These are phyloP conservation scores for Crithidia brevicula DNA, from an alignment of 208 protist genomes.

Conservation along the genomic window DNA sequence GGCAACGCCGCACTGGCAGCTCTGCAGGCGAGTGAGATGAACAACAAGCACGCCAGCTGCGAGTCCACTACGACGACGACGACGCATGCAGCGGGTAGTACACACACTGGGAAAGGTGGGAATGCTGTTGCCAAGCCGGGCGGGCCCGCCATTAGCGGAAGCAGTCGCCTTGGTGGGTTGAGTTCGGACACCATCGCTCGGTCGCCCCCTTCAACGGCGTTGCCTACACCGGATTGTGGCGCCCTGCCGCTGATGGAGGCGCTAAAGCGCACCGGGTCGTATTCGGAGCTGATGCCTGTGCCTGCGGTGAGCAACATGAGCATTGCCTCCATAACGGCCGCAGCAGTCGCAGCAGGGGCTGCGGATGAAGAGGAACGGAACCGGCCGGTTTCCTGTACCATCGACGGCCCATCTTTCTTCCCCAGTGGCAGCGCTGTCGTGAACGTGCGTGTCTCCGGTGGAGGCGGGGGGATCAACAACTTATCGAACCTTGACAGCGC, in stretches of 20 bases:
- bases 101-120: neutral
- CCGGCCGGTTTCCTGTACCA: neutral
- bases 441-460: neutral
- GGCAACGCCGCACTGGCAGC: slow-evolving; percentile 14
- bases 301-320: slow-evolving; percentile 1
- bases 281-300: slow-evolving; percentile 16
- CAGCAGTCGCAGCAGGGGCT: neutral
- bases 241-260: slow-evolving; percentile 30
- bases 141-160: neutral
- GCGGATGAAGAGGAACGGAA: slow-evolving; percentile 4
- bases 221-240: slow-evolving; percentile 16
- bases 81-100: neutral
- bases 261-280: slow-evolving; percentile 29
- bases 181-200: slow-evolving; percentile 4
- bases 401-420: neutral
- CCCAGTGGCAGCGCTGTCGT: neutral
- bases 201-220: neutral
- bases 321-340: slow-evolving; percentile 1
- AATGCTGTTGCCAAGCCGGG: neutral
- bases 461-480: neutral
- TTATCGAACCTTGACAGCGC: neutral
- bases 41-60: neutral
- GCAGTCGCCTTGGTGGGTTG: neutral
- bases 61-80: neutral
- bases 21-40: slow-evolving; percentile 6